phyloP scores from a whole-genome alignment of 1,284 basidiomycete genomes.

The Trichosporon sp. region DNA sequence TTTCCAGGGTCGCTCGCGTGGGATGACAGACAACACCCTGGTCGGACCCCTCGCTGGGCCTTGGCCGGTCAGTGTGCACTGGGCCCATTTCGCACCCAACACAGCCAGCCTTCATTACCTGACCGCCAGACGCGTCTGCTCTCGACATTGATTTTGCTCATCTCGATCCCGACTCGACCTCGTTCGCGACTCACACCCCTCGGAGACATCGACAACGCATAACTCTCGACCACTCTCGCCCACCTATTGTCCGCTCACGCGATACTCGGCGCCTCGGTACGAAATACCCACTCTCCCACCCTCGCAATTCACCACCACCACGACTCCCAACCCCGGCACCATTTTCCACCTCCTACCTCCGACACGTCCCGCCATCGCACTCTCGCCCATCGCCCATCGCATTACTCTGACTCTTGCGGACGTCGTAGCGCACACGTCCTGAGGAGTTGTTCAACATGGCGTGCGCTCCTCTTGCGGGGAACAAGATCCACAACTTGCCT shows the following conservation, averaged over 20 bases:
- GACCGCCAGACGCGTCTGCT: not conserved
- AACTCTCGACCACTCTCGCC: not conserved
- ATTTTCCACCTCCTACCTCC: not conserved
- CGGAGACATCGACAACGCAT: not conserved
- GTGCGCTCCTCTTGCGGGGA: constrained; percentile 26
- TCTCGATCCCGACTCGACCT: not conserved
- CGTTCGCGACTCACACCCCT: not conserved
- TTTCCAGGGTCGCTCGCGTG: not conserved
- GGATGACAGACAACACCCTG: not conserved
- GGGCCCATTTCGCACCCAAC: not conserved
- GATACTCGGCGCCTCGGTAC: not conserved
- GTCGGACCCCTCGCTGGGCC: not conserved
- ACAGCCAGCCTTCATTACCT: not conserved
- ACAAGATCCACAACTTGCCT: constrained; percentile 41
- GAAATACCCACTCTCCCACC: not conserved
- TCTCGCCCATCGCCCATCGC: not conserved
- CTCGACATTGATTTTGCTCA: constrained; percentile 1
- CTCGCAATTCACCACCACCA: not conserved
- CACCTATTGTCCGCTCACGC: not conserved
- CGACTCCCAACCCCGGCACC: too few species aligned
- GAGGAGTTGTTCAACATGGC: constrained; percentile 13
- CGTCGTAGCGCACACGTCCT: not conserved
- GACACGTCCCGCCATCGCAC: not conserved
- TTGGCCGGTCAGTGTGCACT: not conserved
- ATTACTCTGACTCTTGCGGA: not conserved